A percentile compares a stretch with the other conserved stretches of the same genome.
These are phyloP conservation scores for Flaveria linearis DNA, from an alignment of 129 eudicot species.

Conservation along the genomic window DNA sequence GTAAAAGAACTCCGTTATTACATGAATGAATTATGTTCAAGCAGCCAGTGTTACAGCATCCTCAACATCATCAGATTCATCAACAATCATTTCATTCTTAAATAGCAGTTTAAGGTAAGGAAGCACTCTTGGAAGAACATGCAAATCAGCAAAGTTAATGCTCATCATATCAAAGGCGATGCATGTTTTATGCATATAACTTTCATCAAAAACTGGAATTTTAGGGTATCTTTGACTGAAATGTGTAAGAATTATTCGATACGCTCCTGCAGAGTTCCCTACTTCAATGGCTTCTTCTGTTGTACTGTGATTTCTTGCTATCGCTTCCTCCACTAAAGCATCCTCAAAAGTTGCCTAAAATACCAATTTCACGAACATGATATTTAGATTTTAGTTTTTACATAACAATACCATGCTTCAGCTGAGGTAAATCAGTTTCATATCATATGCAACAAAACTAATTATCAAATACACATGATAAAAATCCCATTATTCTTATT, in stretches of 20 bases:
- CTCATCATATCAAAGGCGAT: conserved; percentile 97
- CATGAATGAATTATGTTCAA: conserved; percentile 13
- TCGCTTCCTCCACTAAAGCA: conserved; percentile 73
- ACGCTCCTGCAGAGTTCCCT: conserved; percentile 76
- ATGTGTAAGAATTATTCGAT: conserved; percentile 81
- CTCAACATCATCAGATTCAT: conserved; percentile 55
- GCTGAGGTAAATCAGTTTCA: neutral
- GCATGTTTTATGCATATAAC: conserved; percentile 78
- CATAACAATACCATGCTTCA: neutral
- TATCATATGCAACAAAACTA: neutral
- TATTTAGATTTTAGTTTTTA: neutral
- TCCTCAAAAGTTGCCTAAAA: conserved; percentile 97
- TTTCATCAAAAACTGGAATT: conserved; percentile 76
- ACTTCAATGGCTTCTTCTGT: conserved; percentile 74
- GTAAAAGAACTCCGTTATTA: neutral
- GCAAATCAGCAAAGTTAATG: conserved; percentile 80
- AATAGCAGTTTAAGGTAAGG: conserved; percentile 78
- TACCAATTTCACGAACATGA: neutral
- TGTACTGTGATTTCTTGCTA: conserved; percentile 88
- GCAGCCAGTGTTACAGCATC: conserved; percentile 40
- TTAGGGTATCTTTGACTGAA: conserved; percentile 96
- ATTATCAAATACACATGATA: neutral
- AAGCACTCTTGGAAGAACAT: conserved; percentile 70
- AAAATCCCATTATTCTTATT: too few relatives aligned
- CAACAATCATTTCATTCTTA: conserved; percentile 60